A percentile compares a stretch with the other conserved stretches of the same genome.
Conservation (phyloP, 495 filamentous ascomycete species). For the Acidiella bohemica region DNA sequence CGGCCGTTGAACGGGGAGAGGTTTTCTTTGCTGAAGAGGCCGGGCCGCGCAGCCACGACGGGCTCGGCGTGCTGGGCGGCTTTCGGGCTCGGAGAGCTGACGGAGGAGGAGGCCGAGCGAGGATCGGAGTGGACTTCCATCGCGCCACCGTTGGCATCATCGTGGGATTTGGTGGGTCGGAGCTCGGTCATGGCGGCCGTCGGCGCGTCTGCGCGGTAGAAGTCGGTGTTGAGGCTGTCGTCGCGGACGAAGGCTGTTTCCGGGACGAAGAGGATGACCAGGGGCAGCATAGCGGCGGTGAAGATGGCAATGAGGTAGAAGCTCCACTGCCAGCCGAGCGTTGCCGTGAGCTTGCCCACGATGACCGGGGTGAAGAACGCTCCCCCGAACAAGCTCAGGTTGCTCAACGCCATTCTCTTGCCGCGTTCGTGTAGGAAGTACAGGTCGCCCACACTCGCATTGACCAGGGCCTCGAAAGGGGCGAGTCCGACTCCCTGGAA, state of each 20-base stretch:
- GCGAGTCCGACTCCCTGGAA: constrained; percentile 34
- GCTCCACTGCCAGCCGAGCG: constrained; percentile 52
- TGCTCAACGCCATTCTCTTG: constrained; percentile 79
- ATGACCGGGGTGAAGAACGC: constrained; percentile 85
- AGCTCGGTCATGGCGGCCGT: constrained; percentile 1
- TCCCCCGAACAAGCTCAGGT: constrained; percentile 78
- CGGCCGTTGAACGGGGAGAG: constrained; percentile 68
- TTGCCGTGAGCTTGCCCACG: constrained; percentile 69
- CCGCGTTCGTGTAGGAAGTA: constrained; percentile 45
- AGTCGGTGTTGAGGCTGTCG: constrained; percentile 43
- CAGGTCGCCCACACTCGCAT: constrained; percentile 31
- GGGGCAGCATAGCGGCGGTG: constrained; percentile 27
- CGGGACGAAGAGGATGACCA: constrained; percentile 58
- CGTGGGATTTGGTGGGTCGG: too few species aligned
- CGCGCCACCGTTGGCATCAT: too few species aligned
- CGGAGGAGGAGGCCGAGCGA: constrained; percentile 7
- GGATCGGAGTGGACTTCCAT: constrained; percentile 4
- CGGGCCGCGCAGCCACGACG: constrained; percentile 12
- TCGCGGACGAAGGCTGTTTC: constrained; percentile 70
- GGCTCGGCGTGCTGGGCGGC: constrained; percentile 1
- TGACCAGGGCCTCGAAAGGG: constrained; percentile 35
- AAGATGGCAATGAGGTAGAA: constrained; percentile 37
- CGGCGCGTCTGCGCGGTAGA: neutral
- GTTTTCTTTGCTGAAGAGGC: constrained; percentile 39
- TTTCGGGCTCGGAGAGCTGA: too few species aligned